A percentile compares a stretch with the other conserved stretches of the same genome.
These are phyloP conservation scores for Carnegiea gigantea DNA, from an alignment of 179 eudicot genomes.

Conservation along the genomic window DNA sequence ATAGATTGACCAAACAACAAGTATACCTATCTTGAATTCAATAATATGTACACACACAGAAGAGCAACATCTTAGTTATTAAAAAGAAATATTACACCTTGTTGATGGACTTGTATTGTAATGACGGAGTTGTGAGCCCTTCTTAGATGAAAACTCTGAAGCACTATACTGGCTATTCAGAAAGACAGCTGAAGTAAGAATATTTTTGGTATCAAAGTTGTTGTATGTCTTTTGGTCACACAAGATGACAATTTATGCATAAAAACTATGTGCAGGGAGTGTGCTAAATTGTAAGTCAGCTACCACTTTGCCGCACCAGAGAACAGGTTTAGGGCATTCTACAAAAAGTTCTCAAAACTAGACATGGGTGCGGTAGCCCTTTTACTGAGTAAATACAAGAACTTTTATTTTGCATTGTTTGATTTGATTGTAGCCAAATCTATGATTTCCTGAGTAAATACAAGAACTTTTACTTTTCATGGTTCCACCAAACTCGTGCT, in stretches of 20 bases:
- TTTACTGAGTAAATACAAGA: neutral
- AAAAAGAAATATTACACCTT: too few species aligned
- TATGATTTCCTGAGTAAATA: constrained; percentile 1
- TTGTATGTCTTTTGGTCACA: too few species aligned
- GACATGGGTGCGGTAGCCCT: constrained; percentile 55
- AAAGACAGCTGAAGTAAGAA: constrained; percentile 48
- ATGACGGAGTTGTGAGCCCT: constrained; percentile 18
- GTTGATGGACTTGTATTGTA: too few species aligned
- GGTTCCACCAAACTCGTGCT: too few species aligned
- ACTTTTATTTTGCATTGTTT: neutral
- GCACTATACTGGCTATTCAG: constrained; percentile 63
- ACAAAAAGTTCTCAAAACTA: constrained; percentile 57
- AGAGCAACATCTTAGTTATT: too few species aligned
- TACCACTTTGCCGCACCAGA: constrained; percentile 56
- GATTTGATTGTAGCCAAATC: neutral
- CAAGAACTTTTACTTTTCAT: neutral
- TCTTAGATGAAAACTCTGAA: constrained; percentile 66
- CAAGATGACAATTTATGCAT: too few species aligned
- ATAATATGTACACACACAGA: too few species aligned
- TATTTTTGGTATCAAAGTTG: neutral
- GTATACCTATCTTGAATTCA: too few species aligned
- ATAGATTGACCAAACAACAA: too few species aligned
- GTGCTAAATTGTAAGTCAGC: constrained; percentile 61
- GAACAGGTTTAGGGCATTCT: constrained; percentile 50
- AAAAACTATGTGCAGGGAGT: constrained; percentile 40